Base-by-base conservation (phyloP, 1,284 basidiomycete species). In the Tilletia setariae region DNA sequence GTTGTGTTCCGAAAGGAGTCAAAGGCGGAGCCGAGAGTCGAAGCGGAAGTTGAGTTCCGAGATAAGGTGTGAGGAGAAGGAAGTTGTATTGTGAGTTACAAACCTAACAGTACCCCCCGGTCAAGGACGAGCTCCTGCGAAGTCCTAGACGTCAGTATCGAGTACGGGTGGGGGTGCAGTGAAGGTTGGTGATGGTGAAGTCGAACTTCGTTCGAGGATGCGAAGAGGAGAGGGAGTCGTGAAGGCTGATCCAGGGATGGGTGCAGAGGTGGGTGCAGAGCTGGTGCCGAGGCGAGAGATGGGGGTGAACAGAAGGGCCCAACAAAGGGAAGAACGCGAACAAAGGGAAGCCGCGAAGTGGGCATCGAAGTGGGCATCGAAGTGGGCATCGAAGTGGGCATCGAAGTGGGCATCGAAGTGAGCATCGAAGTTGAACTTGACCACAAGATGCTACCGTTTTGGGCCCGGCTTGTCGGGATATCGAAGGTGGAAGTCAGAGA, bases 401-500 rank as follows among this genome's bases (percentile, higher is more conserved):
- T 28, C 53, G 53, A 56, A 56, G 53, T 56, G 19, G 32, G 53
- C 32, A 9, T 28, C 53, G 53, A n/a, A n/a, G n/a, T n/a, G n/a
- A n/a, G n/a, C n/a, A n/a, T n/a, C n/a, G n/a, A n/a, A n/a, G n/a
- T n/a, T n/a, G n/a, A n/a, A n/a, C n/a, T n/a, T n/a, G n/a, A n/a
- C n/a, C n/a, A n/a, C n/a, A 56, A 7, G 53, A 23, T 56, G 16
- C 21, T n/a, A n/a, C n/a, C n/a, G n/a, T 56, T 56, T 3, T 6
- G 53, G 53, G 53, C 53, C 53, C 23, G 53, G 53, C 53, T 56
- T 56, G 53, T 56, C 53, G 7, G 53, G 53, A 19, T 56, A 56
- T 30, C 53, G 53, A 25, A 56, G 53, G 21, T 56, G 53, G 19
- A 56, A 56, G 25, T 56, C 53, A 28, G 53, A 21, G 25, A 56